These are phyloP conservation scores for Chaetomiaceae sp. DNA, from an alignment of 2,329 filamentous ascomycete genomes.

Conservation along the genomic window DNA sequence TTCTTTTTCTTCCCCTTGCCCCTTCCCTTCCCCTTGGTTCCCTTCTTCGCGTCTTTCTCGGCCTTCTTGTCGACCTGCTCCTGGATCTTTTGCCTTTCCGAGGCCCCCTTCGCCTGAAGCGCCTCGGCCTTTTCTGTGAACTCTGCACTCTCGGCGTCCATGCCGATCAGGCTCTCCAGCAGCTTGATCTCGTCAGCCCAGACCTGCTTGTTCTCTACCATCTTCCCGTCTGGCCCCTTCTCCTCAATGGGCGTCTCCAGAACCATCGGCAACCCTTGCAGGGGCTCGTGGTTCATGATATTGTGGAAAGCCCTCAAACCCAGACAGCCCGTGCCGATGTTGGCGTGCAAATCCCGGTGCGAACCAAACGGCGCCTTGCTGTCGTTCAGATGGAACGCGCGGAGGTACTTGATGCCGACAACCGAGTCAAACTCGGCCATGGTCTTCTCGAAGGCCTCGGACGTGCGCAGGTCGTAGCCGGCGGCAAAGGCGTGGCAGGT, in stretches of 20 bases:
- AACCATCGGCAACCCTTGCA: constrained; percentile 81
- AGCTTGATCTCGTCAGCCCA: constrained; percentile 96
- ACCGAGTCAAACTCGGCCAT: constrained; percentile 70
- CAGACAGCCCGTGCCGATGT: constrained; percentile 92
- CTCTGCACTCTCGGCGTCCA: constrained; percentile 69
- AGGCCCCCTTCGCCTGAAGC: constrained; percentile 62
- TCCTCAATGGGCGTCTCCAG: constrained; percentile 92
- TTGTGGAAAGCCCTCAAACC: constrained; percentile 87
- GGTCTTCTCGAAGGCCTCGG: constrained; percentile 66
- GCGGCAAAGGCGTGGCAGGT: constrained; percentile 96
- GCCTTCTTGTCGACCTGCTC: constrained; percentile 74
- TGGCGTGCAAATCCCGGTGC: constrained; percentile 85
- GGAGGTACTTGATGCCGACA: constrained; percentile 74
- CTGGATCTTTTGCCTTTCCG: constrained; percentile 69
- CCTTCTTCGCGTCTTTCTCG: constrained; percentile 51
- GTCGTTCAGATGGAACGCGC: constrained; percentile 89
- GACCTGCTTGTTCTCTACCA: constrained; percentile 70
- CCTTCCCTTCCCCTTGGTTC: constrained; percentile 31
- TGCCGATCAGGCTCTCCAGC: constrained; percentile 79
- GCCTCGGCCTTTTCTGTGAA: constrained; percentile 62
- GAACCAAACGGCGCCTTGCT: constrained; percentile 84
- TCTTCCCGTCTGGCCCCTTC: constrained; percentile 59
- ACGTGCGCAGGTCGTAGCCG: constrained; percentile 81
- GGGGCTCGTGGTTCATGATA: constrained; percentile 74
- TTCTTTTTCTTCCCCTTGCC: constrained; percentile 27